Percentiles rank a stretch among this genome's conserved stretches.
These are phyloP conservation scores for Galeopsis tetrahit DNA, from an alignment of 257 asterid genomes.

Conservation along the genomic window DNA sequence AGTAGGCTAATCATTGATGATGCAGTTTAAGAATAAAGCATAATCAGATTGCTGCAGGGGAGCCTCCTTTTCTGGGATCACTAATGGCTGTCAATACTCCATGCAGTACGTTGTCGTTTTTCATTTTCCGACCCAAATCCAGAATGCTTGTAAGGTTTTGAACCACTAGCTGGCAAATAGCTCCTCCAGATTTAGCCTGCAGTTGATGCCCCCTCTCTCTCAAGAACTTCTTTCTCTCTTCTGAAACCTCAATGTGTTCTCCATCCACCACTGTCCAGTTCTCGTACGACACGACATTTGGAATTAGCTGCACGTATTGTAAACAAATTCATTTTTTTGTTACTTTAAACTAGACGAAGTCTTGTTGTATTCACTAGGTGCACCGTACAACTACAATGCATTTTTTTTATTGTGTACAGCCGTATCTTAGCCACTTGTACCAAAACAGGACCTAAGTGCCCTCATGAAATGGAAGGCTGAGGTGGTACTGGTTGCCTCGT, in stretches of 20 bases:
- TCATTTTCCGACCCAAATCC: constrained; percentile 40
- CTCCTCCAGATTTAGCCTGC: constrained; percentile 66
- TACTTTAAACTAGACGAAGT: background rate
- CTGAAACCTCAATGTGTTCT: constrained; percentile 75
- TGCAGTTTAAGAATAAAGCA: background rate
- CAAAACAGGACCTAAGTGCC: background rate
- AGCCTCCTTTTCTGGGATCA: constrained; percentile 92
- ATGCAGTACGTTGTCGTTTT: constrained; percentile 26
- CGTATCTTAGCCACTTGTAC: background rate
- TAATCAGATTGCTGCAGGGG: constrained; percentile 78
- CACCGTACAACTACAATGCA: too few species aligned
- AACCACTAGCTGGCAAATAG: constrained; percentile 80
- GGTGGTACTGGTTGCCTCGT: too few species aligned
- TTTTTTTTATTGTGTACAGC: too few species aligned
- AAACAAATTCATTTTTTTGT: constrained; percentile 6
- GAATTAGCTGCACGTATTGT: constrained; percentile 62
- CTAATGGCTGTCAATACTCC: constrained; percentile 83
- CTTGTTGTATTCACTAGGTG: too few species aligned
- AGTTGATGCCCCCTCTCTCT: constrained; percentile 70
- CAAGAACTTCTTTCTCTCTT: constrained; percentile 56
- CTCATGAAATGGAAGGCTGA: background rate
- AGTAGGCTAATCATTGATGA: background rate
- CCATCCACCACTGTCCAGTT: constrained; percentile 85
- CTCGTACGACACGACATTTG: constrained; percentile 74
- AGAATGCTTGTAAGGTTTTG: constrained; percentile 45